phyloP scores from a whole-genome alignment of 2,329 filamentous ascomycete species.

The Pseudodiploospora longispora region DNA sequence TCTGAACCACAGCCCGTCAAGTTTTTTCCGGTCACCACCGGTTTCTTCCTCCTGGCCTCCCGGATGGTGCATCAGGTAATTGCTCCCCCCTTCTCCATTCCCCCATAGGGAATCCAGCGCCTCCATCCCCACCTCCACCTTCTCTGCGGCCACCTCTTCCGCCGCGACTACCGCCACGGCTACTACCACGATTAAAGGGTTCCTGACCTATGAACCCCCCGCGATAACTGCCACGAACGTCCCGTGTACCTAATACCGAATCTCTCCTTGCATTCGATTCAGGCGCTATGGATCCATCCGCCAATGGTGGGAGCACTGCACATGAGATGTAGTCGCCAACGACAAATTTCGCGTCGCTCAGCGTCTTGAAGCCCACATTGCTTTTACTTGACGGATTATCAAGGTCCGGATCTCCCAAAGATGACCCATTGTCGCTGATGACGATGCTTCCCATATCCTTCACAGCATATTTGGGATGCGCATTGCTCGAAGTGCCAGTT shows the following conservation, averaged over 20 bases:
- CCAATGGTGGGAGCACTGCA: slow-evolving; percentile 66
- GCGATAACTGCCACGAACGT: slow-evolving; percentile 16
- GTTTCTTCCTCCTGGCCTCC: slow-evolving; percentile 19
- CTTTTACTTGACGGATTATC: slow-evolving; percentile 27
- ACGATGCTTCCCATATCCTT: slow-evolving; percentile 81
- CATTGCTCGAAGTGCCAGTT: slow-evolving; percentile 17
- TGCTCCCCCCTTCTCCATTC: slow-evolving; percentile 62
- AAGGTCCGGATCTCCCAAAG: slow-evolving; percentile 31
- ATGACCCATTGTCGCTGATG: slow-evolving; percentile 52
- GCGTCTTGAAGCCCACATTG: slow-evolving; percentile 61
- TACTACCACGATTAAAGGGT: slow-evolving; percentile 24
- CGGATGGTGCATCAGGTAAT: slow-evolving; percentile 43
- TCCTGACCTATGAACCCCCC: slow-evolving; percentile 17
- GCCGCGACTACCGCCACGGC: slow-evolving; percentile 28
- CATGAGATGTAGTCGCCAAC: slow-evolving; percentile 85
- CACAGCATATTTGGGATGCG: slow-evolving; percentile 54
- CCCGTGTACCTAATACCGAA: slow-evolving; percentile 12
- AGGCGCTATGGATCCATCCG: slow-evolving; percentile 66
- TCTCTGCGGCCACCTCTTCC: slow-evolving; percentile 25
- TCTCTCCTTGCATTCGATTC: slow-evolving; percentile 32
- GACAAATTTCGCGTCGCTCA: slow-evolving; percentile 72
- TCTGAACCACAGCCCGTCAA: neutral
- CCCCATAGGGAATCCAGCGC: slow-evolving; percentile 37
- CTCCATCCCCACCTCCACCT: slow-evolving; percentile 10
- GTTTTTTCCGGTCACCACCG: slow-evolving; percentile 17